Evolutionary conservation across 2,329 filamentous ascomycete species (phyloP).

Genomic region (Neofusicoccum ribis): DNA sequence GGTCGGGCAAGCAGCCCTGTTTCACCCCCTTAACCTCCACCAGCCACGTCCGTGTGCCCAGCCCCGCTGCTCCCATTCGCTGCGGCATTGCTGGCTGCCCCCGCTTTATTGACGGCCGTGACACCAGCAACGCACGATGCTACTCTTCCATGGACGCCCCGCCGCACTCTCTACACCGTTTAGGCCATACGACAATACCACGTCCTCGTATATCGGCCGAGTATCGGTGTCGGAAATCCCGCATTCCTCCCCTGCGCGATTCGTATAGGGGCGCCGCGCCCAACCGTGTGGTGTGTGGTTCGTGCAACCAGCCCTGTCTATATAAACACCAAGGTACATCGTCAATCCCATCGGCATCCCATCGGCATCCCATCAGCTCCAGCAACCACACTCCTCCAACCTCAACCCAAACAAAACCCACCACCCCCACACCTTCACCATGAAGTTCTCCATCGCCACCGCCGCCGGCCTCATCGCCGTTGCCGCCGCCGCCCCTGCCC

Average conservation of each 20-base stretch:
- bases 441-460: constrained; percentile 1
- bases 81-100: not conserved
- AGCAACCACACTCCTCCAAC: not conserved
- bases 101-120: not conserved
- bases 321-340: not conserved
- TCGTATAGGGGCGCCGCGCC: not conserved
- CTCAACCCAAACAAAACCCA: not conserved
- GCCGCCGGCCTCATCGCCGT: not conserved
- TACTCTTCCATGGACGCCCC: too few relatives aligned
- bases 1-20: constrained; percentile 7
- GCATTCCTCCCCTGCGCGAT: not conserved
- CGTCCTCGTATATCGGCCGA: not conserved
- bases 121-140: too few relatives aligned
- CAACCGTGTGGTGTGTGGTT: too few relatives aligned
- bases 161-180: too few relatives aligned
- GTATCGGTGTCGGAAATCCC: not conserved
- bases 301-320: not conserved
- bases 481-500: not conserved
- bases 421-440: not conserved
- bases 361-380: not conserved
- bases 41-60: not conserved
- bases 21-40: not conserved
- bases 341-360: not conserved
- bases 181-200: not conserved
- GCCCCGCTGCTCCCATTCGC: not conserved